Base-by-base conservation (phyloP, 192 early-diverging fungal genomes). In the Mortierella antarctica region DNA sequence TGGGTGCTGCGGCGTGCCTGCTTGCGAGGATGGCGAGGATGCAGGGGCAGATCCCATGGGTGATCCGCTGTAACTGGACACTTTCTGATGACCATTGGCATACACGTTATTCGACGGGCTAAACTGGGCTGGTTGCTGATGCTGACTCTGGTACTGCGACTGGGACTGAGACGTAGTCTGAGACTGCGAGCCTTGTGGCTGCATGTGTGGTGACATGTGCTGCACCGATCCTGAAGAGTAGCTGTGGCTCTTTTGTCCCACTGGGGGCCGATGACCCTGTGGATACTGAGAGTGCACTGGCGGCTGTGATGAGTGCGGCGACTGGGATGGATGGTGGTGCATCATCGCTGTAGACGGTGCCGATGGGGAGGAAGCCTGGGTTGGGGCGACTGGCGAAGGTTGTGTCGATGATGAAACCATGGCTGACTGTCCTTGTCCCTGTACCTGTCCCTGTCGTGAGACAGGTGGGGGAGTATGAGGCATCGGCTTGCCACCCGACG, bases 51-150 rank as follows among this genome's bases (percentile, higher is more conserved):
- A 40, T 52, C 44, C 23, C 15, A 31, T n/a, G 20, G 48, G 15
- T 39, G 60, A 45, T 7, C 68, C 52, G 42, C 50, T 70, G 57
- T 54, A 66, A 45, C 76, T 67, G 7, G 63, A 52, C 15, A 71
- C 14, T 14, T 69, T 55, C 57, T 66, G 68, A 39, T 61, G 52
- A 18, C 54, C 41, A 66, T 13, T 11, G 46, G 48, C n/a, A 52
- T 47, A 23, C 21, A 64, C 6, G 52, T 14, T 31, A 53, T 57
- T 54, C 18, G 57, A 31, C 3, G 31, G 31, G 3, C 31, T 31
- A 31, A 31, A 31, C 54, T 56, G 54, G n/a, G 54, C 9, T 5
- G 4, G 49, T 9, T 48, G 48, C 20, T 45, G 45, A n/a, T 69
- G 67, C 47, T 58, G 57, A 3, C 20, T 46, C 11, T n/a, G 52